A percentile compares a stretch with the other conserved stretches of the same genome.
Conservation (phyloP, 306 rosid species). For the Hippophae gyantsensis region DNA sequence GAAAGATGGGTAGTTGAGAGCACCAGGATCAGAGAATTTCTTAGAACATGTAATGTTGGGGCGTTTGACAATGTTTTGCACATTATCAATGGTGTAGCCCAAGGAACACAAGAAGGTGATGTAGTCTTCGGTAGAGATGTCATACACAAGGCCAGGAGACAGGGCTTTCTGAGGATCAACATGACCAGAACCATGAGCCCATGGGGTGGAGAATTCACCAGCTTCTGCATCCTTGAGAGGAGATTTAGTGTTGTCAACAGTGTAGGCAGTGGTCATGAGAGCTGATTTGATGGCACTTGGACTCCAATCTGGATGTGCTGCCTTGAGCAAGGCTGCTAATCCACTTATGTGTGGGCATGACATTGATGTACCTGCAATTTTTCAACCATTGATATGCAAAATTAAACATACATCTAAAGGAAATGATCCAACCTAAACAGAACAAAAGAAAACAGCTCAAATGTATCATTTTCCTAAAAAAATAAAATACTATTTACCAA, state of each 20-base stretch:
- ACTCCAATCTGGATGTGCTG: slow-evolving; percentile 31
- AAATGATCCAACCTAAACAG: too few species aligned
- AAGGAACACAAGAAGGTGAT: slow-evolving; percentile 9
- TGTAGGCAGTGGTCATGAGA: slow-evolving; percentile 28
- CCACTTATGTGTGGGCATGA: slow-evolving; percentile 16
- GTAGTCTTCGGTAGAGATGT: background rate
- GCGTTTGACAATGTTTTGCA: slow-evolving; percentile 49
- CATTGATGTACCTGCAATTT: slow-evolving; percentile 23
- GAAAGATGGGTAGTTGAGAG: slow-evolving; percentile 80
- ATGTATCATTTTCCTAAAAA: too few species aligned
- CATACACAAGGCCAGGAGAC: background rate
- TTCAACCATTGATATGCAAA: background rate
- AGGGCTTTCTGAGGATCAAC: background rate
- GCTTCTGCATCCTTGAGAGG: slow-evolving; percentile 13
- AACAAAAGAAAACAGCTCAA: too few species aligned
- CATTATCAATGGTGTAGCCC: slow-evolving; percentile 39
- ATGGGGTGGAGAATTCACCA: background rate
- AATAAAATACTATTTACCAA: too few species aligned
- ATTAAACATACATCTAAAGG: too few species aligned
- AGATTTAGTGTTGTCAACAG: slow-evolving; percentile 15
- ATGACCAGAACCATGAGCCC: background rate
- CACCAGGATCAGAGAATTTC: slow-evolving; percentile 59
- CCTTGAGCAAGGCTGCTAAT: slow-evolving; percentile 25
- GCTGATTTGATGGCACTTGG: slow-evolving; percentile 31
- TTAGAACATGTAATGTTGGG: slow-evolving; percentile 39